Percentiles rank a stretch among this genome's conserved stretches.
Evolutionary conservation across 2,329 filamentous ascomycete species (phyloP).

Genomic region (Alternaria brassicicola): DNA sequence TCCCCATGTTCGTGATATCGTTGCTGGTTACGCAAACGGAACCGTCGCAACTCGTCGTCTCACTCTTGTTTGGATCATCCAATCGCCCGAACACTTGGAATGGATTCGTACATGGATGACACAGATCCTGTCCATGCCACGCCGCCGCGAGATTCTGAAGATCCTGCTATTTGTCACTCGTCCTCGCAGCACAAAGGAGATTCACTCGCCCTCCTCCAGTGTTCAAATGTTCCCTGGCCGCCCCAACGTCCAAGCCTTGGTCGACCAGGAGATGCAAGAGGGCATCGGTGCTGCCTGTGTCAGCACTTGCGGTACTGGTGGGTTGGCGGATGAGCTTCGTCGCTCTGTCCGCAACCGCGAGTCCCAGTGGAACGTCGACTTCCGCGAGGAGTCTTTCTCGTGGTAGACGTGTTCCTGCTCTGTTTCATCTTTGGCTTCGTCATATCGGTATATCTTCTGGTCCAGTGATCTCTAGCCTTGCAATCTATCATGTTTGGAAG

Average conservation of each 20-base stretch:
- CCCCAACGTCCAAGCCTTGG: slow-evolving; percentile 79
- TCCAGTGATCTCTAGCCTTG: slow-evolving; percentile 16
- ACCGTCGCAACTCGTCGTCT: slow-evolving; percentile 81
- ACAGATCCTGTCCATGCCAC: slow-evolving; percentile 78
- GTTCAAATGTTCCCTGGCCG: slow-evolving; percentile 93
- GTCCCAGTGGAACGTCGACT: slow-evolving; percentile 71
- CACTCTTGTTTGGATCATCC: slow-evolving; percentile 90
- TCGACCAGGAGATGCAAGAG: slow-evolving; percentile 79
- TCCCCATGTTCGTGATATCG: slow-evolving; percentile 77
- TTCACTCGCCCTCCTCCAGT: slow-evolving; percentile 74
- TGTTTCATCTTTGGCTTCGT: slow-evolving; percentile 9
- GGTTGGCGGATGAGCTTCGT: slow-evolving; percentile 76
- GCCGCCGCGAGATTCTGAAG: slow-evolving; percentile 79
- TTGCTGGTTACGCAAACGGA: slow-evolving; percentile 64
- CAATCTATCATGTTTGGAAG: slow-evolving; percentile 12
- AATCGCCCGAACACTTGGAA: slow-evolving; percentile 85
- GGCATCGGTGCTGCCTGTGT: slow-evolving; percentile 90
- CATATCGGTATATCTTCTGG: slow-evolving; percentile 24
- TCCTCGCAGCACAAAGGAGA: slow-evolving; percentile 81
- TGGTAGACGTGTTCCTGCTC: slow-evolving; percentile 52
- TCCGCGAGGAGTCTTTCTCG: slow-evolving; percentile 79
- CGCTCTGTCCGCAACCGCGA: slow-evolving; percentile 69
- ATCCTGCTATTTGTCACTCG: slow-evolving; percentile 91
- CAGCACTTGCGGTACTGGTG: slow-evolving; percentile 76
- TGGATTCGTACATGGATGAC: slow-evolving; percentile 96